These are phyloP conservation scores for Trifolium repens DNA, from an alignment of 306 rosid species.

Conservation along the genomic window DNA sequence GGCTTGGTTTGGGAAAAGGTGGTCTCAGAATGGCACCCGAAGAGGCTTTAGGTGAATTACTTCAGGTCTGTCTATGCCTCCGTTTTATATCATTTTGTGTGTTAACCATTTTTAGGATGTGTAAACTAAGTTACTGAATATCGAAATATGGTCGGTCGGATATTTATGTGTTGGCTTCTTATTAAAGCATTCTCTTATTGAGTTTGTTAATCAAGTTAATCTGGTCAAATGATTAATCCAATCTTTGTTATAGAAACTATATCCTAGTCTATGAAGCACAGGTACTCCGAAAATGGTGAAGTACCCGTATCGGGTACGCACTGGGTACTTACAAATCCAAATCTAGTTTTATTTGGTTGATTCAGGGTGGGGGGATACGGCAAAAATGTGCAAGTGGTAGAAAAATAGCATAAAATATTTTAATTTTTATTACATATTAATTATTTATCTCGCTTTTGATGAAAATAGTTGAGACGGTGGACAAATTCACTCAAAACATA, in stretches of 20 bases:
- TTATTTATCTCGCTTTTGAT: too few species aligned
- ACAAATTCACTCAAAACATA: too few species aligned
- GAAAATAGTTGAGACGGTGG: too few species aligned
- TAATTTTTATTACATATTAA: too few species aligned
- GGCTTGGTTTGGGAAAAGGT: constrained; percentile 99
- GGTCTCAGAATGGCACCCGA: constrained; percentile 97
- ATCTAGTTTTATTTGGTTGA: too few species aligned
- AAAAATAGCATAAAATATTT: too few species aligned
- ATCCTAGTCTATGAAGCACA: too few species aligned
- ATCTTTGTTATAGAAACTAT: neutral
- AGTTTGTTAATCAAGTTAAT: constrained; percentile 21
- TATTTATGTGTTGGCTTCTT: neutral
- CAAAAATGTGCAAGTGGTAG: too few species aligned
- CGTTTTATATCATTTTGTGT: neutral
- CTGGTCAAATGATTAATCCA: constrained; percentile 12
- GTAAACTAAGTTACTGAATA: neutral
- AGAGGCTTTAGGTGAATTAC: constrained; percentile 88
- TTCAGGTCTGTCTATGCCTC: constrained; percentile 58
- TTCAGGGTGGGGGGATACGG: too few species aligned
- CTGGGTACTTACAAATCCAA: too few species aligned
- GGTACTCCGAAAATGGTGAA: too few species aligned
- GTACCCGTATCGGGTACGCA: too few species aligned
- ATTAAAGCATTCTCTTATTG: constrained; percentile 22
- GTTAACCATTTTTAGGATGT: neutral
- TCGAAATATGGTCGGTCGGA: neutral